phyloP scores from a whole-genome alignment of 345 rosid species.

The Acer yangbiense region DNA sequence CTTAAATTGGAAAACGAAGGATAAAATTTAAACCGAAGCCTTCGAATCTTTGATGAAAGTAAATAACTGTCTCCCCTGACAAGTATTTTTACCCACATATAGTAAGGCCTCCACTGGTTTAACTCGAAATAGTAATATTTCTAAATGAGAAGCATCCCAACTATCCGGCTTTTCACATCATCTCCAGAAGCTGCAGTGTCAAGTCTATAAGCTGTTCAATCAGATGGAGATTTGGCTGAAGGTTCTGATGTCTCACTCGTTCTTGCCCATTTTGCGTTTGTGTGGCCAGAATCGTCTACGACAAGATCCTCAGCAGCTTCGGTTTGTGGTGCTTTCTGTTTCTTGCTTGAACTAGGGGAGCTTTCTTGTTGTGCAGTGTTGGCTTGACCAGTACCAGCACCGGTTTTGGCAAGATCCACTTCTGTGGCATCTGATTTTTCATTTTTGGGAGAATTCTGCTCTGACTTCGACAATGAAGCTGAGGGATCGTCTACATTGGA shows the following conservation, averaged over 20 bases:
- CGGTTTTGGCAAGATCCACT: conserved; percentile 14
- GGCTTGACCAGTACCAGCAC: not conserved
- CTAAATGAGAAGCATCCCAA: conserved; percentile 3
- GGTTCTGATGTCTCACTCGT: conserved; percentile 1
- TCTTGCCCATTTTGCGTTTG: conserved; percentile 22
- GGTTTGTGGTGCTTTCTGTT: conserved; percentile 19
- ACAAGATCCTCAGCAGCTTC: not conserved
- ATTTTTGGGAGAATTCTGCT: conserved; percentile 1
- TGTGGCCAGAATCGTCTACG: not conserved
- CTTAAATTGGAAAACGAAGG: not conserved
- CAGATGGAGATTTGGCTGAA: conserved; percentile 3
- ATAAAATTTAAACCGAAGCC: not conserved
- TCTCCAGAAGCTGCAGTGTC: not conserved
- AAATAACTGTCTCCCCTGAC: not conserved
- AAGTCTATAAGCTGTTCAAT: not conserved
- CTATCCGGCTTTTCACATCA: not conserved
- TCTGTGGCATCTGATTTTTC: conserved; percentile 10
- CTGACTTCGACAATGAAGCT: not conserved
- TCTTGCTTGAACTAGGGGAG: conserved; percentile 6
- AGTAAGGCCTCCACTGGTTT: not conserved
- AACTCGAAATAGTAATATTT: not conserved
- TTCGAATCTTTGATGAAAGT: not conserved
- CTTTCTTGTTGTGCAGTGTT: not conserved
- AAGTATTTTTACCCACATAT: not conserved
- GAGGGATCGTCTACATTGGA: conserved; percentile 3